A percentile compares a stretch with the other conserved stretches of the same genome.
Conservation (phyloP, 768 basidiomycete genomes). For the Mycena rebaudengoi region DNA sequence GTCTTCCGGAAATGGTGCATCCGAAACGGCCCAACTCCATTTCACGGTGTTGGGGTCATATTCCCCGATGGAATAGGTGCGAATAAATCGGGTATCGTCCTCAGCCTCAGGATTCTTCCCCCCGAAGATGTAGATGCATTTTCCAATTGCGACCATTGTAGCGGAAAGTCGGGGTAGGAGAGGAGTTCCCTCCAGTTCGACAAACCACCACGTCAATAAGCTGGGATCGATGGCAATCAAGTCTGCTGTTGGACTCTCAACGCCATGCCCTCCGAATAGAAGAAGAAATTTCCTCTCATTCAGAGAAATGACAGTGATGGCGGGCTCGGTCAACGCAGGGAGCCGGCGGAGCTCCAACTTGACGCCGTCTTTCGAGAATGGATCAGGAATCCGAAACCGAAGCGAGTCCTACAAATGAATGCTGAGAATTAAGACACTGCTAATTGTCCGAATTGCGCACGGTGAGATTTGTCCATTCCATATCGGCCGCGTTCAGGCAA, state of each 20-base stretch:
- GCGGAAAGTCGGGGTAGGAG: constrained; percentile 17
- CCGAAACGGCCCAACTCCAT: no score
- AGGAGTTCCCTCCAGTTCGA: background rate
- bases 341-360: background rate
- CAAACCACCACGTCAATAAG: constrained; percentile 1
- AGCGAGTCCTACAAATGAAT: background rate
- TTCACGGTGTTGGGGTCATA: no score
- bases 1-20: no score
- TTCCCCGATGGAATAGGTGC: no score
- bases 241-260: background rate
- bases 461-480: constrained; percentile 36
- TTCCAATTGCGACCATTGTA: constrained; percentile 31
- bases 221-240: constrained; percentile 11
- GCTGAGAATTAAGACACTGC: background rate
- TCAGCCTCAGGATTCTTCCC: no score
- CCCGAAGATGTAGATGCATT: constrained; percentile 37
- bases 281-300: constrained; percentile 30
- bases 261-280: constrained; percentile 38
- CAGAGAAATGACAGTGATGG: constrained; percentile 25
- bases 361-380: constrained; percentile 19
- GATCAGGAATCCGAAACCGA: constrained; percentile 19
- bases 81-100: background rate
- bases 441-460: constrained; percentile 21
- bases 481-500: constrained; percentile 25
- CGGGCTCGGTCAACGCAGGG: constrained; percentile 30